These are phyloP conservation scores for Chaetomium sp. DNA, from an alignment of 2,329 filamentous ascomycete genomes.

Conservation along the genomic window DNA sequence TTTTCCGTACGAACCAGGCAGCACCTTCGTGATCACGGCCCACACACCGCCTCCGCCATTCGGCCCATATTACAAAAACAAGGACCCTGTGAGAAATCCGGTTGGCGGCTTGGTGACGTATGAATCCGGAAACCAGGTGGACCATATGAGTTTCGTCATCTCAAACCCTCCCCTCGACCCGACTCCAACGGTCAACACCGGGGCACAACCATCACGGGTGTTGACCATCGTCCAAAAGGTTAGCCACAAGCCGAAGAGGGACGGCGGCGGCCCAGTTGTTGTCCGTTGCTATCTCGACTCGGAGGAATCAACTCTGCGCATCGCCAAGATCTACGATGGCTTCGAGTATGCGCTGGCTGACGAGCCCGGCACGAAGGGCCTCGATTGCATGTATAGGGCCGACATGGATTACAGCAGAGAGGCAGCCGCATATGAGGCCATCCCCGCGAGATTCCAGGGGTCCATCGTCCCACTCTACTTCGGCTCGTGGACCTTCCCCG, in stretches of 20 bases:
- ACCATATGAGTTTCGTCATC: constrained; percentile 2
- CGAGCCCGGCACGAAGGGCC: not conserved
- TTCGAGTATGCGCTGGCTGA: not conserved
- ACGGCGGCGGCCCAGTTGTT: not conserved
- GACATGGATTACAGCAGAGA: constrained; percentile 16
- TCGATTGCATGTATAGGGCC: constrained; percentile 4
- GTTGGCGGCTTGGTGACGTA: not conserved
- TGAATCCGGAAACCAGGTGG: not conserved
- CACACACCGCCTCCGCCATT: constrained; percentile 4
- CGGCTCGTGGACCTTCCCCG: constrained; percentile 5
- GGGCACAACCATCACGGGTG: not conserved
- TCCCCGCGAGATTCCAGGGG: constrained; percentile 1
- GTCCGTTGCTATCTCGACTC: not conserved
- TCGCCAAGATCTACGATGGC: not conserved
- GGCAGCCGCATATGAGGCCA: constrained; percentile 11
- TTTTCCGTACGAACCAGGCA: constrained; percentile 1
- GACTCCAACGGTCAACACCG: not conserved
- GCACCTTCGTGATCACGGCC: not conserved
- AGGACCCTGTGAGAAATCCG: not conserved
- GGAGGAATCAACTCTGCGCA: not conserved
- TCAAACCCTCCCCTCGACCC: constrained; percentile 6
- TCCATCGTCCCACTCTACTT: constrained; percentile 9
- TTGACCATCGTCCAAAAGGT: not conserved
- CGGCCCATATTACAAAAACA: not conserved
- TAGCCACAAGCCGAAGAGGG: not conserved